A percentile compares a stretch with the other conserved stretches of the same genome.
Evolutionary conservation across 2,329 filamentous ascomycete genomes (phyloP).

Genomic region (Trichoderma brevicompactum): DNA sequence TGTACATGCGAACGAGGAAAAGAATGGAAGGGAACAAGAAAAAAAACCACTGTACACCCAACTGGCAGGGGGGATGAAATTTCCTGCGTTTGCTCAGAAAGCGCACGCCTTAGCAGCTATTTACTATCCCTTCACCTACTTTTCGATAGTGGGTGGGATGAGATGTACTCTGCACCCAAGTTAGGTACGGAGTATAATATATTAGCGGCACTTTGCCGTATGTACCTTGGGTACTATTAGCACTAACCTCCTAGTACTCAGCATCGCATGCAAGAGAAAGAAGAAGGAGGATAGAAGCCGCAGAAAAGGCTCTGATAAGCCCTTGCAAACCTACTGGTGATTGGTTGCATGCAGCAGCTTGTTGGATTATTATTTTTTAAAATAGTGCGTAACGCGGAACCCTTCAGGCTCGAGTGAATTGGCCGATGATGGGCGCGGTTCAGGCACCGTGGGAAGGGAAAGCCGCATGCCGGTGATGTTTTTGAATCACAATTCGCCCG

Average conservation of each 20-base stretch:
- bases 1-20: constrained; percentile 9
- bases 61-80: neutral
- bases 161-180: neutral
- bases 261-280: constrained; percentile 13
- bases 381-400: neutral
- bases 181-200: neutral
- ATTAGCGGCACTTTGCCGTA: neutral
- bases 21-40: neutral
- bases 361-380: neutral
- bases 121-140: constrained; percentile 26
- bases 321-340: neutral
- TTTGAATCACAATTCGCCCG: neutral
- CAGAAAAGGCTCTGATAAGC: neutral
- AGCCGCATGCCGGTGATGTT: constrained; percentile 6
- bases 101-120: too few species aligned
- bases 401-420: neutral
- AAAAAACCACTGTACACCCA: neutral
- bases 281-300: neutral
- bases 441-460: constrained; percentile 5
- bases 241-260: too few species aligned
- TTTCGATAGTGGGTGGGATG: constrained; percentile 18
- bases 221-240: too few species aligned
- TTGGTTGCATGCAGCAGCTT: neutral
- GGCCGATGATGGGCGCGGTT: constrained; percentile 12
- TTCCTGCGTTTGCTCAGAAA: constrained; percentile 2